A percentile compares a stretch with the other conserved stretches of the same genome.
These are phyloP conservation scores for Salix purpurea DNA, from an alignment of 345 rosid genomes.

Conservation along the genomic window DNA sequence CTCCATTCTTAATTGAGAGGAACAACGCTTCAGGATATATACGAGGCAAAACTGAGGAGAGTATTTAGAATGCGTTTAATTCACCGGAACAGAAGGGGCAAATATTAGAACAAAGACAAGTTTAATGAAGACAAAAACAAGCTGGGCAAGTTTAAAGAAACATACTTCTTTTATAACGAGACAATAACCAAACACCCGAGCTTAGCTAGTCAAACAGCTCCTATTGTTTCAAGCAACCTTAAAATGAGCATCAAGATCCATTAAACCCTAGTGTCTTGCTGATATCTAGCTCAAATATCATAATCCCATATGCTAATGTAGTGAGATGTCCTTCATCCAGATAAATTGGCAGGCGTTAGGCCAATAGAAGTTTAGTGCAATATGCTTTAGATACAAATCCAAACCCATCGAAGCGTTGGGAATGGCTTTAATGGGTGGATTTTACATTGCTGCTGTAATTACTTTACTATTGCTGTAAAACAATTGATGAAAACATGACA, in stretches of 20 bases:
- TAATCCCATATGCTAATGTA: neutral
- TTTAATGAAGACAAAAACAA: too few relatives aligned
- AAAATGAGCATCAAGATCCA: neutral
- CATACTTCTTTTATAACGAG: too few relatives aligned
- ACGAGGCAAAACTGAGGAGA: too few relatives aligned
- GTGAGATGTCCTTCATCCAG: neutral
- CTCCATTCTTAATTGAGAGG: too few relatives aligned
- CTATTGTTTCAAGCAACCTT: neutral
- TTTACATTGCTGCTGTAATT: neutral
- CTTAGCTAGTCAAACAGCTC: neutral
- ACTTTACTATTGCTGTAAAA: neutral
- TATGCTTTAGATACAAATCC: neutral
- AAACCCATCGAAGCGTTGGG: neutral
- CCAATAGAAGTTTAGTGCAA: neutral
- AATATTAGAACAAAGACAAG: too few relatives aligned
- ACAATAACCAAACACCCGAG: neutral
- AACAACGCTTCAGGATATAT: too few relatives aligned
- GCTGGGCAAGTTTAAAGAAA: too few relatives aligned
- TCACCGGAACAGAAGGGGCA: too few relatives aligned
- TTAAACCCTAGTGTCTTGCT: neutral
- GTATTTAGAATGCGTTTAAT: too few relatives aligned
- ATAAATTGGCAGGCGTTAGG: neutral
- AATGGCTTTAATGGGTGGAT: neutral
- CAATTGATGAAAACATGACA: neutral
- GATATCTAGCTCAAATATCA: neutral